Evolutionary conservation across 2,329 filamentous ascomycete genomes (phyloP), one percentile per base, ranked within the genome.

Genomic region (Aspergillus nomiae): DNA sequence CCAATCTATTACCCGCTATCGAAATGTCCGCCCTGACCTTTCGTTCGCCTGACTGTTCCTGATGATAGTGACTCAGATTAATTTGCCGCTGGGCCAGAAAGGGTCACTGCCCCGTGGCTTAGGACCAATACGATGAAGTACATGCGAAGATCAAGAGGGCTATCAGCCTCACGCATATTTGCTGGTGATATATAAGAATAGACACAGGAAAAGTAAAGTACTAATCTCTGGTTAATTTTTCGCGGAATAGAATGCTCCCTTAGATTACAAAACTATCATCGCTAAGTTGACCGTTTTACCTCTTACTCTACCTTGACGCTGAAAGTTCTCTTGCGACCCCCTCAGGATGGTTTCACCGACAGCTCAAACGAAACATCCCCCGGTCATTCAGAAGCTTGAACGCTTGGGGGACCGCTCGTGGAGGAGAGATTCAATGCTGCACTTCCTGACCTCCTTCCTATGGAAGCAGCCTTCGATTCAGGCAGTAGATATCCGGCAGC

Each of bases 401-500:
- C 61, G 60, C 14, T 56, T 65, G 7, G 57, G 57, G 34, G 56
- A 59, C 41, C 61, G 63, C 19, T 43, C 63, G 16, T 65, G 55
- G 59, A 68, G 63, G 51, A 62, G 62, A 32, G 66, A 67, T n/a
- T 69, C 64, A 41, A 62, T 54, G 54, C 63, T 72, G 50, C 55
- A 63, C 45, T 70, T 74, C 56, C 59, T 76, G 38, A 65, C 69
- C 14, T 77, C 76, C 21, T 66, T 78, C 21, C 70, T 82, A 28
- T 67, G 70, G 54, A 72, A 74, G 56, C 90, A 88, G 71, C 89
- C 89, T 1, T 79, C 89, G 14, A 83, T 85, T 0, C 84, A 84
- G 53, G 80, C 83, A 38, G 85, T 92, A 54, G 85, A 87, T 60
- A 82, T 83, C 19, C 79, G 86, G n/a, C 77, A 82, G 56, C 90